Conservation (phyloP, 176 grass and related monocot species). For the Tuctoria greenei region DNA sequence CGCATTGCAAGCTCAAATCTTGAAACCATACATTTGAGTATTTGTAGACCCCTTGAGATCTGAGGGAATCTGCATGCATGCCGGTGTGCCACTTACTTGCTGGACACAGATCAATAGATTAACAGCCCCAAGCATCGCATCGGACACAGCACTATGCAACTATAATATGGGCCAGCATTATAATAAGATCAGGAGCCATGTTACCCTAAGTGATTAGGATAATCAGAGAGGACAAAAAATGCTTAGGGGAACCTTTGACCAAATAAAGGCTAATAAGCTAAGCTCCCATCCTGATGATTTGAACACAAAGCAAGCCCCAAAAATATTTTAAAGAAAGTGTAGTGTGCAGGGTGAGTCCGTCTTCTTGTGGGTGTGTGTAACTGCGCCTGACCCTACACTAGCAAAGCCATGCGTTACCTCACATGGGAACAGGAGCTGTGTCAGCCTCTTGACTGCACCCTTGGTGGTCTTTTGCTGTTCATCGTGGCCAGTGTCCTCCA, state of each 20-base stretch:
- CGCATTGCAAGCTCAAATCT: conserved; percentile 37
- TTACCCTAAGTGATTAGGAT: conserved; percentile 52
- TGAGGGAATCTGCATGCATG: conserved; percentile 50
- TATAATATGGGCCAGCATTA: conserved; percentile 40
- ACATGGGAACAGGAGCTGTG: conserved; percentile 81
- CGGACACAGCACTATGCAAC: conserved; percentile 51
- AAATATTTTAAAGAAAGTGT: conserved; percentile 24
- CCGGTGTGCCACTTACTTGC: conserved; percentile 35
- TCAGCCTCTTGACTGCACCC: conserved; percentile 64
- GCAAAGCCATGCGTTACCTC: conserved; percentile 59
- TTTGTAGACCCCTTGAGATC: conserved; percentile 23
- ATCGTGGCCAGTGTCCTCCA: conserved; percentile 44
- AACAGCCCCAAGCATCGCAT: conserved; percentile 36
- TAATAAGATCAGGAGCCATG: conserved; percentile 42
- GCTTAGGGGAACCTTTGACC: conserved; percentile 81
- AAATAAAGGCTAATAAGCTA: conserved; percentile 42
- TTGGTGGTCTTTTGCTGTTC: conserved; percentile 60
- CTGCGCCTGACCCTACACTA: conserved; percentile 42
- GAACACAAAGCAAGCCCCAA: conserved; percentile 44
- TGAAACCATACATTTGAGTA: conserved; percentile 27
- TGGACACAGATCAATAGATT: conserved; percentile 43
- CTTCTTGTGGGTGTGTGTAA: conserved; percentile 40
- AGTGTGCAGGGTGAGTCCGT: conserved; percentile 43
- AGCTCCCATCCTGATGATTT: conserved; percentile 28
- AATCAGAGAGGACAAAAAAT: conserved; percentile 68